phyloP scores from a whole-genome alignment of 495 filamentous ascomycete species.

The Echria macrotheca region DNA sequence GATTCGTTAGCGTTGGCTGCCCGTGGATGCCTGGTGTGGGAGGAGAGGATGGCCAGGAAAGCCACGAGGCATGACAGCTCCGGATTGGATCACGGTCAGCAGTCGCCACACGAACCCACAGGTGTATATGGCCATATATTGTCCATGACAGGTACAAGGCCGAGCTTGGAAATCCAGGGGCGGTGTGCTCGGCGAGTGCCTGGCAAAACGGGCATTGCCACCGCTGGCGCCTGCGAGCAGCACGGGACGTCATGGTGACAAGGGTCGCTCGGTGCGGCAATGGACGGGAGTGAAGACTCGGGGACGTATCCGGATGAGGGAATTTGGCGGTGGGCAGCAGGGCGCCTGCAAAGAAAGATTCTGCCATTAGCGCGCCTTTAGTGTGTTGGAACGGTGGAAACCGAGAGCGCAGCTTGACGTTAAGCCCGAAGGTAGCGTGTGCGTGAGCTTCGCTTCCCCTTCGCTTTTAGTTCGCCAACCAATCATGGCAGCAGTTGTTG shows the following conservation, averaged over 20 bases:
- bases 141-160: too few species aligned
- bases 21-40: too few species aligned
- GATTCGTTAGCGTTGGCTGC: too few species aligned
- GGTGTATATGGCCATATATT: too few species aligned
- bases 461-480: background rate
- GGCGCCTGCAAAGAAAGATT: background rate
- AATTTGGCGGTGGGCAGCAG: background rate
- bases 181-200: background rate
- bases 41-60: too few species aligned
- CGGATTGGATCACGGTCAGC: too few species aligned
- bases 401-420: background rate
- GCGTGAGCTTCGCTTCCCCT: background rate
- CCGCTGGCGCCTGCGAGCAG: background rate
- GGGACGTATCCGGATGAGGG: background rate
- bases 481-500: background rate
- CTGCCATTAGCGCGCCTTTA: background rate
- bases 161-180: background rate
- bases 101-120: too few species aligned
- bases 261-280: background rate
- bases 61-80: too few species aligned
- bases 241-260: background rate
- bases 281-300: too few species aligned
- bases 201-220: background rate
- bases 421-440: background rate
- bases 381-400: background rate